Evolutionary conservation across 352 stramenopile genomes (phyloP).

Genomic region (Phytophthora pluvialis): DNA sequence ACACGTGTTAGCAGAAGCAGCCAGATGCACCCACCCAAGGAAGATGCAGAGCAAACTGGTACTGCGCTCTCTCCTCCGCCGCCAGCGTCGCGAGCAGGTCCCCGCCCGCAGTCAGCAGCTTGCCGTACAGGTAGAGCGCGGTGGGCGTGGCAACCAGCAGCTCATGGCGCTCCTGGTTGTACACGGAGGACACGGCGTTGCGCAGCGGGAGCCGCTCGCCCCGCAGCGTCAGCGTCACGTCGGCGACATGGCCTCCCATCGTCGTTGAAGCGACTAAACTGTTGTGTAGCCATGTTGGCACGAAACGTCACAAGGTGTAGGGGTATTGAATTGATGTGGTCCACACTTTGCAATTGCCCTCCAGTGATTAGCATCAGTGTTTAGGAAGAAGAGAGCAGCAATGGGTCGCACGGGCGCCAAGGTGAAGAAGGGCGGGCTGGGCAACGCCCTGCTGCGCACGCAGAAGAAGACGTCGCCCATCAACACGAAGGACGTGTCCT

Average conservation of each 20-base stretch:
- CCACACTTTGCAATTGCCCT: constrained; percentile 12
- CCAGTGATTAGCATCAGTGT: constrained; percentile 31
- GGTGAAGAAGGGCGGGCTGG: constrained; percentile 75
- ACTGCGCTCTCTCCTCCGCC: constrained; percentile 51
- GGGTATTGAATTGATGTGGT: background rate
- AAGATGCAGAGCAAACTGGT: constrained; percentile 49
- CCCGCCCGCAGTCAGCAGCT: constrained; percentile 51
- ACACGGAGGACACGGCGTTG: constrained; percentile 51
- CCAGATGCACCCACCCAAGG: constrained; percentile 42
- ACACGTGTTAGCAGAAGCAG: background rate
- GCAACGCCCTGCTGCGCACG: constrained; percentile 75
- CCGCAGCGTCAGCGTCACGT: constrained; percentile 55
- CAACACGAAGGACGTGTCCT: constrained; percentile 75
- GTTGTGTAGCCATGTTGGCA: constrained; percentile 11
- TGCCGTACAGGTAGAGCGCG: constrained; percentile 49
- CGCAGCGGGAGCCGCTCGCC: constrained; percentile 48
- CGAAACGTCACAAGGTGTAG: constrained; percentile 8
- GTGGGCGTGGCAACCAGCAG: constrained; percentile 49
- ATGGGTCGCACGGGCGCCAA: constrained; percentile 84
- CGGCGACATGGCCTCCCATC: background rate
- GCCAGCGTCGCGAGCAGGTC: constrained; percentile 39
- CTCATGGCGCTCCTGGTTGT: constrained; percentile 38
- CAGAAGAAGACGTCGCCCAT: constrained; percentile 79
- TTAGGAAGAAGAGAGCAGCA: constrained; percentile 9
- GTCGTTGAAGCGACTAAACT: background rate